Conservation (phyloP, 768 basidiomycete genomes). For the Boletus subparvulus region DNA sequence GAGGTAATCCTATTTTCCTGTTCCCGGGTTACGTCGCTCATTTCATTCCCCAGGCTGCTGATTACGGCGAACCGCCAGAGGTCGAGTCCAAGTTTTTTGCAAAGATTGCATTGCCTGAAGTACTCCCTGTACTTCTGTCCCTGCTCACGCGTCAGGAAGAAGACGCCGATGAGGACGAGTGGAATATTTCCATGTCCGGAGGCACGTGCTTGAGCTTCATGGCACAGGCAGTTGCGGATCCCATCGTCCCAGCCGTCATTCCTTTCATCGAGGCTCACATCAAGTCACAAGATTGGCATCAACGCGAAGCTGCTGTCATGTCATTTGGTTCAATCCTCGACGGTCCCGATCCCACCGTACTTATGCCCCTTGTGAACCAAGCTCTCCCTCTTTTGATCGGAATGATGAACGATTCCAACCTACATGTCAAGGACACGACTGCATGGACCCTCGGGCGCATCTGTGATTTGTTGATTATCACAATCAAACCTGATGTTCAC, state of each 20-base stretch:
- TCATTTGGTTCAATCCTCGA: slow-evolving; percentile 97
- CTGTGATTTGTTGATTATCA: slow-evolving; percentile 81
- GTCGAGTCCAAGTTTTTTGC: slow-evolving; percentile 89
- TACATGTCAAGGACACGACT: slow-evolving; percentile 93
- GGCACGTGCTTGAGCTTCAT: slow-evolving; percentile 88
- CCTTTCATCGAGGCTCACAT: slow-evolving; percentile 98
- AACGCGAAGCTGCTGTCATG: slow-evolving; percentile 97
- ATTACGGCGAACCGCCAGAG: slow-evolving; percentile 86
- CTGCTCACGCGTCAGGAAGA: slow-evolving; percentile 93
- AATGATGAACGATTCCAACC: slow-evolving; percentile 87
- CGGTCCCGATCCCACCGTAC: slow-evolving; percentile 85
- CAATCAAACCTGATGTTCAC: slow-evolving; percentile 88
- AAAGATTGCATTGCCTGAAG: slow-evolving; percentile 91
- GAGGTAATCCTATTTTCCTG: slow-evolving; percentile 54
- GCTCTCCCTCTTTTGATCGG: slow-evolving; percentile 91
- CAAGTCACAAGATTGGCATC: slow-evolving; percentile 88
- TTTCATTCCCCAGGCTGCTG: slow-evolving; percentile 60
- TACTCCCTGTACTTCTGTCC: slow-evolving; percentile 86
- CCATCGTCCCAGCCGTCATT: slow-evolving; percentile 88
- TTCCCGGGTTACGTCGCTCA: slow-evolving; percentile 1
- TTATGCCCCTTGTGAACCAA: slow-evolving; percentile 90
- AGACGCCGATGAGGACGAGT: slow-evolving; percentile 97
- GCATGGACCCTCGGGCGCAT: slow-evolving; percentile 98
- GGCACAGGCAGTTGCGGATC: slow-evolving; percentile 87
- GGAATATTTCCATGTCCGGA: slow-evolving; percentile 98